Conservation (phyloP, 495 filamentous ascomycete genomes). For the Trichoderma orchidacearum region DNA sequence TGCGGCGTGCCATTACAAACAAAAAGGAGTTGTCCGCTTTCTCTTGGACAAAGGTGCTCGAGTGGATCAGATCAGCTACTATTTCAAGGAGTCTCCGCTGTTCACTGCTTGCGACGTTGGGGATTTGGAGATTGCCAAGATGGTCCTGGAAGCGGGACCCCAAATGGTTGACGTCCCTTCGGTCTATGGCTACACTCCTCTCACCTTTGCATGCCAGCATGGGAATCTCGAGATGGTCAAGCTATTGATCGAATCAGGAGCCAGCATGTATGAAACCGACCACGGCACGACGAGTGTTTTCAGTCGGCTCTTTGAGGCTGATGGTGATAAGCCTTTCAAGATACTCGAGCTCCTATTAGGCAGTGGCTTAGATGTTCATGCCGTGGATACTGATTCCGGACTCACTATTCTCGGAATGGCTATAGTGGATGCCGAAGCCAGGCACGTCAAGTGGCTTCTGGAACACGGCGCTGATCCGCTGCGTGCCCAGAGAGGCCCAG, state of each 20-base stretch:
- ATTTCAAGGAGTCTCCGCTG: not conserved
- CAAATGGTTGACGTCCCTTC: not conserved
- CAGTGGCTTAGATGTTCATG: not conserved
- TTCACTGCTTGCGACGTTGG: not conserved
- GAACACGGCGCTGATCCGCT: not conserved
- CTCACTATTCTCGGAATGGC: not conserved
- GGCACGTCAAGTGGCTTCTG: not conserved
- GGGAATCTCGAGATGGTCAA: not conserved
- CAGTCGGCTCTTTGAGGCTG: not conserved
- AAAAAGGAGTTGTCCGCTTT: not conserved
- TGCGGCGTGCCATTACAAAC: not conserved
- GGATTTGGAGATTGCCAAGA: not conserved
- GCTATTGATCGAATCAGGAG: not conserved
- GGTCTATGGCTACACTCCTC: not conserved
- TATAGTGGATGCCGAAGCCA: not conserved
- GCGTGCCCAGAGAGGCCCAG: not conserved
- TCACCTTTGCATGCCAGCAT: not conserved
- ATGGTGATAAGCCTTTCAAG: not conserved
- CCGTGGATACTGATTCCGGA: not conserved
- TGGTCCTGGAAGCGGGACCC: not conserved
- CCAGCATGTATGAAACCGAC: not conserved
- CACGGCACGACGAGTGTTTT: not conserved
- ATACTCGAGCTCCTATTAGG: not conserved
- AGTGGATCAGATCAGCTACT: not conserved
- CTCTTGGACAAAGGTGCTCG: not conserved